Percentiles rank a stretch among this genome's conserved stretches.
Evolutionary conservation across 2,329 filamentous ascomycete genomes (phyloP).

Genomic region (Sordariomycetes sp.): DNA sequence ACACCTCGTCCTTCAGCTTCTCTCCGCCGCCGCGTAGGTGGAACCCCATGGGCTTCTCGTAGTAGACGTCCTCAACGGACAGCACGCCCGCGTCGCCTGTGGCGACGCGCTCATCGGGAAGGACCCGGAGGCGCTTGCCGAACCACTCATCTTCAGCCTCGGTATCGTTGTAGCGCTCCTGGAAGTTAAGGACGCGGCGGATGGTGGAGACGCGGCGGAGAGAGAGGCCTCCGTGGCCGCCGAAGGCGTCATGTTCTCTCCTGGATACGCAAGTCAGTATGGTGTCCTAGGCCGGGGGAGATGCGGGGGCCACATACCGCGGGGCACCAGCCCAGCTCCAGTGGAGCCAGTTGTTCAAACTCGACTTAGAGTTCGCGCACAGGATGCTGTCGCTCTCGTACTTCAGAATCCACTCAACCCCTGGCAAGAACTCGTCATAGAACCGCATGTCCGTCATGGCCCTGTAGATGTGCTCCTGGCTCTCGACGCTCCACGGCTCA

Average conservation of each 20-base stretch:
- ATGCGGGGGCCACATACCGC: conserved; percentile 21
- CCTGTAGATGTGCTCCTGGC: conserved; percentile 35
- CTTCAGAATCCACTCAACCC: conserved; percentile 42
- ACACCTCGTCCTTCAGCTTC: conserved; percentile 29
- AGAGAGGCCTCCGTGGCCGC: conserved; percentile 43
- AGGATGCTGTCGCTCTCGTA: conserved; percentile 46
- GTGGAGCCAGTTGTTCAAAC: conserved; percentile 41
- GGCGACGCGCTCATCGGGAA: conserved; percentile 38
- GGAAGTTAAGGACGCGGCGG: conserved; percentile 32
- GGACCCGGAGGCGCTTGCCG: conserved; percentile 31
- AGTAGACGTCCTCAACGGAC: conserved; percentile 37
- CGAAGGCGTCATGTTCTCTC: conserved; percentile 28
- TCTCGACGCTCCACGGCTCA: conserved; percentile 31
- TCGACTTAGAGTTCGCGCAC: conserved; percentile 39
- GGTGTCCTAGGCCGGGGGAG: neutral
- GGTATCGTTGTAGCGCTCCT: conserved; percentile 37
- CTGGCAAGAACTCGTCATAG: conserved; percentile 38
- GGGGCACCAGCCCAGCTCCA: conserved; percentile 44
- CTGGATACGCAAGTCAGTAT: conserved; percentile 13
- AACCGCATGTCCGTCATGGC: conserved; percentile 39
- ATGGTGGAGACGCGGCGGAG: conserved; percentile 42
- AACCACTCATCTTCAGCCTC: conserved; percentile 47
- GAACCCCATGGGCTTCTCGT: conserved; percentile 42
- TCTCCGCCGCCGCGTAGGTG: conserved; percentile 34
- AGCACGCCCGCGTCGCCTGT: conserved; percentile 27